Percentiles rank a stretch among this genome's conserved stretches.
phyloP scores from a whole-genome alignment of 1,284 basidiomycete genomes.

The Ustilago crameri region DNA sequence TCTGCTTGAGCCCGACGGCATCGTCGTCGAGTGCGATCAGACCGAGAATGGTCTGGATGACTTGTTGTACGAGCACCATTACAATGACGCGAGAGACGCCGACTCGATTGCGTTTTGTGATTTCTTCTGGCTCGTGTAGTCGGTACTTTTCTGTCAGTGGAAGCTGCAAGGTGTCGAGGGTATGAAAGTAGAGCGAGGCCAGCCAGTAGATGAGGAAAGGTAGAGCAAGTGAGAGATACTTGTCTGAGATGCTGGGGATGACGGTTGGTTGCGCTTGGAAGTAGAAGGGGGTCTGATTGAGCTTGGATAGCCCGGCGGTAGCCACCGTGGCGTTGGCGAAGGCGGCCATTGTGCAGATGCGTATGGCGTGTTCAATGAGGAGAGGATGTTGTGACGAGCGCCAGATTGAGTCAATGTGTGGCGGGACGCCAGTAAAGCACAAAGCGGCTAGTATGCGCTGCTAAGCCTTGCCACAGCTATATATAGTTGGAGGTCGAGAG shows the following conservation, averaged over 20 bases:
- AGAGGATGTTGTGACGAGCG: neutral
- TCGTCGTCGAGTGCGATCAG: slow-evolving; percentile 76
- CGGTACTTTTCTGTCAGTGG: slow-evolving; percentile 85
- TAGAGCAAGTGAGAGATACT: slow-evolving; percentile 77
- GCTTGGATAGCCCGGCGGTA: slow-evolving; percentile 38
- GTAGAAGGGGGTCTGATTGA: slow-evolving; percentile 68
- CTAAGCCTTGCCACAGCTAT: neutral
- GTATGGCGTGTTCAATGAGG: neutral
- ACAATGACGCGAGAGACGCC: slow-evolving; percentile 77
- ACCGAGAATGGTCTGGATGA: slow-evolving; percentile 83
- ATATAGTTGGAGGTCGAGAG: neutral
- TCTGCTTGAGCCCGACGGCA: slow-evolving; percentile 36
- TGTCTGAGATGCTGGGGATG: slow-evolving; percentile 77
- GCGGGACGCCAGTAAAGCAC: too few species aligned
- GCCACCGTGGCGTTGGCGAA: slow-evolving; percentile 41
- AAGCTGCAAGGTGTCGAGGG: slow-evolving; percentile 77
- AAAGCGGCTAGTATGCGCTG: too few species aligned
- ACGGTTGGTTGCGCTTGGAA: slow-evolving; percentile 73
- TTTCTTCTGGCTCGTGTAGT: slow-evolving; percentile 87
- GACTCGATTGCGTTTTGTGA: slow-evolving; percentile 80
- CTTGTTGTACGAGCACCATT: slow-evolving; percentile 86
- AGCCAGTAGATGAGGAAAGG: slow-evolving; percentile 91
- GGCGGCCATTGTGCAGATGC: slow-evolving; percentile 11
- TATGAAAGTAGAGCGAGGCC: slow-evolving; percentile 82
- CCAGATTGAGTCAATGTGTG: too few species aligned